phyloP scores from a whole-genome alignment of 768 basidiomycete species.

The Amanita rubescens region DNA sequence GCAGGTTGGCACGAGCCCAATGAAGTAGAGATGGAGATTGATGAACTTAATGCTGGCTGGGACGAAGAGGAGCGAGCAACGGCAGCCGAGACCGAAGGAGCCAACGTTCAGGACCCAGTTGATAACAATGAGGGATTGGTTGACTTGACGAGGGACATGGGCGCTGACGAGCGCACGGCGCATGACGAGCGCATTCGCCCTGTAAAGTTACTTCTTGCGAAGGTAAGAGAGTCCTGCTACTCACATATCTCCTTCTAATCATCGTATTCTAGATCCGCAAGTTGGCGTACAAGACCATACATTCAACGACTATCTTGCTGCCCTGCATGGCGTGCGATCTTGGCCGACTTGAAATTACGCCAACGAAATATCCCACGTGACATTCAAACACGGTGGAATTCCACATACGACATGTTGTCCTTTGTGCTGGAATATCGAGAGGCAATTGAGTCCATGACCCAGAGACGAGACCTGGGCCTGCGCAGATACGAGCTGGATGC shows the following conservation, averaged over 20 bases:
- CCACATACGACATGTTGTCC: too few relatives aligned
- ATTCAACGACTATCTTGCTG: background rate
- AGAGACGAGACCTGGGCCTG: background rate
- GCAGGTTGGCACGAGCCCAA: too few relatives aligned
- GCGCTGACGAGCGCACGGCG: too few relatives aligned
- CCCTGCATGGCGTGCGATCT: background rate
- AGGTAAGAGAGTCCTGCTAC: background rate
- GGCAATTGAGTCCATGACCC: background rate
- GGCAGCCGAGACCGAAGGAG: background rate
- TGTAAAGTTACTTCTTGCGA: background rate
- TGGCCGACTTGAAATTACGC: background rate
- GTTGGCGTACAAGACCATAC: background rate
- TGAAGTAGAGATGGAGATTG: background rate
- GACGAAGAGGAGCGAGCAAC: background rate
- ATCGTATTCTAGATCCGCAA: background rate
- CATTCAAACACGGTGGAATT: too few relatives aligned
- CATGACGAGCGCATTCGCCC: background rate
- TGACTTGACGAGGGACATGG: too few relatives aligned
- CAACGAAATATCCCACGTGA: background rate
- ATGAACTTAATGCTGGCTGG: background rate
- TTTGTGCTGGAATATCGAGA: too few relatives aligned
- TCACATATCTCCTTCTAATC: background rate
- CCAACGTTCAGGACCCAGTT: background rate
- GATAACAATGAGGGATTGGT: too few relatives aligned
- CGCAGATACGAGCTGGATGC: background rate